Evolutionary conservation across 2,329 filamentous ascomycete genomes (phyloP), one percentile per base, ranked within the genome.

Genomic region (Cryphonectria naterciae): DNA sequence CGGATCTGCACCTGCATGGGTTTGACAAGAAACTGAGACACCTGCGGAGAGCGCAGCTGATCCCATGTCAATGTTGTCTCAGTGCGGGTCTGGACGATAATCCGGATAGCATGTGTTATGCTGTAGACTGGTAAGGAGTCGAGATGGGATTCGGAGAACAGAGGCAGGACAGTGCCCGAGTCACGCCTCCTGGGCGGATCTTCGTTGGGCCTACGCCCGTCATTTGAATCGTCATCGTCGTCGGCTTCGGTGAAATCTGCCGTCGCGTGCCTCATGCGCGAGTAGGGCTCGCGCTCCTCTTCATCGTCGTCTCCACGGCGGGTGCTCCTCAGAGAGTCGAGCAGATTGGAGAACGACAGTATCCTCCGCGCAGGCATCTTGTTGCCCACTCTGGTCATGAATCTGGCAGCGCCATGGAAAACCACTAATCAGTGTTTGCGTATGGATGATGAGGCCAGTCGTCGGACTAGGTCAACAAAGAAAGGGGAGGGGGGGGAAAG

Each of bases 21-120:
- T 84, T 98, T 98, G 78, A 98, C 88, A 49, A 98, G 87, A 79
- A 98, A 98, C 78, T 97, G 95, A 22, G 94, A 97, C 70, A 98
- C 92, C 79, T 98, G 95, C 3, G 95, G 95, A n/a, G 94, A 97
- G 74, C 95, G 90, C 73, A 98, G 85, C 80, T 98, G 95, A 74
- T 98, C 95, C 95, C 95, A 98, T 22, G 94, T 92, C 66, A 98
- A 83, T 0, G 94, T 95, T 1, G 95, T 98, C 83, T 98, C 95
- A 80, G 94, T 97, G 78, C 93, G 90, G 71, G 93, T 87, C 75
- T 93, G 88, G 72, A 98, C 91, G 70, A 98, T 87, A 68, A 94
- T 90, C 75, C 95, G 92, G 74, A 98, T 95, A 43, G 93, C 90
- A 81, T 98, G 95, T 39, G 95, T 97, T 75, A 97, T 90, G 80